A percentile compares a stretch with the other conserved stretches of the same genome.
Conservation (phyloP, 306 rosid species). For the Phaseolus lunatus region DNA sequence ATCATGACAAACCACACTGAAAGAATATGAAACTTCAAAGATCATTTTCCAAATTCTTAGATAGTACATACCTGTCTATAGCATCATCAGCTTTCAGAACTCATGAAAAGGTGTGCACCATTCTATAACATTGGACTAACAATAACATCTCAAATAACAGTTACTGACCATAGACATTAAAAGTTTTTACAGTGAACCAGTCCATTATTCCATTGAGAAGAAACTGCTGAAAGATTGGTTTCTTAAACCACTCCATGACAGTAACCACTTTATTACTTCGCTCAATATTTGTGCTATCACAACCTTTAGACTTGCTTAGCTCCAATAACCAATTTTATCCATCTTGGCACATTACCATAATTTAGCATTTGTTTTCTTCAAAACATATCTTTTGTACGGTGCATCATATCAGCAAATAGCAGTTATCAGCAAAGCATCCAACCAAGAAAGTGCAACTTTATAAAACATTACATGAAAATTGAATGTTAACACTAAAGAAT, state of each 20-base stretch:
- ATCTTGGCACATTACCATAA: conserved; percentile 83
- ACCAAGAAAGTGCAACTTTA: not conserved
- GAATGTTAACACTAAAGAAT: not conserved
- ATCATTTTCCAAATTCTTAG: conserved; percentile 30
- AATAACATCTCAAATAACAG: conserved; percentile 25
- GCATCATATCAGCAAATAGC: not conserved
- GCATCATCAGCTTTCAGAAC: conserved; percentile 71
- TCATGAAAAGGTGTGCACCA: conserved; percentile 63
- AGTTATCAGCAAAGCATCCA: not conserved
- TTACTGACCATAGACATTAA: conserved; percentile 31
- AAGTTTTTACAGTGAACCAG: conserved; percentile 45
- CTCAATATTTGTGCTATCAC: conserved; percentile 84
- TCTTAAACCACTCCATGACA: conserved; percentile 96
- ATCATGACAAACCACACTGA: conserved; percentile 13
- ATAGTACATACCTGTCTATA: conserved; percentile 47
- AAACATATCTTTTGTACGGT: not conserved
- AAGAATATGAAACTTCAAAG: not conserved
- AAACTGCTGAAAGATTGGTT: conserved; percentile 95
- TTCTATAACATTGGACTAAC: conserved; percentile 7
- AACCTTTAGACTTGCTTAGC: conserved; percentile 84
- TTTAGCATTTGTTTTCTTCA: conserved; percentile 61
- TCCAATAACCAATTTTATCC: no score
- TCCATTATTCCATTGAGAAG: conserved; percentile 79
- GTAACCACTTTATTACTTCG: conserved; percentile 92
- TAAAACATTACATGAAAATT: not conserved